phyloP scores from a whole-genome alignment of 805 yeast genomes.

The Hanseniaspora lachancei region DNA sequence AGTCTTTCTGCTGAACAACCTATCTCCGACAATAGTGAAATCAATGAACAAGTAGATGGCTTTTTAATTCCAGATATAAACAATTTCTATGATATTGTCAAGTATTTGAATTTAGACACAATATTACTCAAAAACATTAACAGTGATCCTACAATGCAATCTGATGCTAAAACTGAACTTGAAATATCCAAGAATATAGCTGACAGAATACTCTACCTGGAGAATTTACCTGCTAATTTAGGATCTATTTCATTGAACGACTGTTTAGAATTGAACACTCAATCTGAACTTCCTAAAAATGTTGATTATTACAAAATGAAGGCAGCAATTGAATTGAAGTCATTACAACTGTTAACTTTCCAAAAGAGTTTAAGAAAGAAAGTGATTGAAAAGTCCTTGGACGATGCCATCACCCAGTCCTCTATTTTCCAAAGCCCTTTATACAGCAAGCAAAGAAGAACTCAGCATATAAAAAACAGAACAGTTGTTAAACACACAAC shows the following conservation, averaged over 20 bases:
- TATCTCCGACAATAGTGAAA: background rate
- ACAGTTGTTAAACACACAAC: constrained; percentile 63
- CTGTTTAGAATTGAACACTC: constrained; percentile 30
- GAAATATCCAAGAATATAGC: constrained; percentile 41
- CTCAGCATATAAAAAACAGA: constrained; percentile 54
- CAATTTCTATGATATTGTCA: constrained; percentile 1
- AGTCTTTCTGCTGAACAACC: constrained; percentile 52
- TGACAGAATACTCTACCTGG: constrained; percentile 47
- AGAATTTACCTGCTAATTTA: constrained; percentile 53
- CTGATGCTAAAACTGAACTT: constrained; percentile 34
- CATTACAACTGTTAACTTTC: constrained; percentile 49
- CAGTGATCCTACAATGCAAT: constrained; percentile 37
- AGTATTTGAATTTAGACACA: constrained; percentile 6
- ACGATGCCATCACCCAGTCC: constrained; percentile 33
- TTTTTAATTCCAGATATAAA: background rate
- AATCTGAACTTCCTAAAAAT: constrained; percentile 34
- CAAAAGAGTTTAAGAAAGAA: constrained; percentile 60
- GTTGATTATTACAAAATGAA: constrained; percentile 50
- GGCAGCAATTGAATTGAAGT: constrained; percentile 57
- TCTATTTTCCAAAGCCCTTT: constrained; percentile 36
- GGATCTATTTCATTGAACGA: constrained; percentile 43
- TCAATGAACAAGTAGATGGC: background rate
- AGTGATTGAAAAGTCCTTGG: constrained; percentile 36
- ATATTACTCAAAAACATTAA: constrained; percentile 21
- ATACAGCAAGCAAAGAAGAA: constrained; percentile 54